Evolutionary conservation across 495 filamentous ascomycete genomes (phyloP), one percentile per base, ranked within the genome.

Genomic region (Chaetomidium leptoderma): DNA sequence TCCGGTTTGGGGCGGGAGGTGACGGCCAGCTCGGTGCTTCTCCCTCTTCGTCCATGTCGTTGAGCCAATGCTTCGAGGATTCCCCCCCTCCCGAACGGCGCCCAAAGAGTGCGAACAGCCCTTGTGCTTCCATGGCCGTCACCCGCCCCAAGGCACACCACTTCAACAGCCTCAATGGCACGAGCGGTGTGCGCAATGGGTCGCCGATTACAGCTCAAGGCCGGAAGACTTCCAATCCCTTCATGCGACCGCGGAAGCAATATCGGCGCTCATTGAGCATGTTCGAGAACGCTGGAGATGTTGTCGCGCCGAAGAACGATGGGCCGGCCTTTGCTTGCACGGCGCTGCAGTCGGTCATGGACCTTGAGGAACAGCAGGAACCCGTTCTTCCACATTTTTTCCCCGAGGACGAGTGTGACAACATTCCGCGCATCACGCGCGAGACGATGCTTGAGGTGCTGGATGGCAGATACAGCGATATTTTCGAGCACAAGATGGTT

Each of bases 241-340:
- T 83, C 53, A 78, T 82, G 70, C 86, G 92, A 48, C 88, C 90
- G 14, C 84, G 91, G 60, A 96, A 95, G 68, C 88, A 89, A 59
- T 92, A 90, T 61, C 84, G 93, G 29, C 83, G 93, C 50, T 96
- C 92, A 39, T 77, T 96, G 66, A 97, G 92, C 77, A 97, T 98
- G 93, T 97, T 92, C 73, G 93, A 97, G 70, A 83, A 87, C 66
- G 87, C 92, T 0, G 89, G 82, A 54, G 93, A 97, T 66, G 79
- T 96, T 21, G 87, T 95, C 70, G 86, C 87, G 69, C 74, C 76
- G 23, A 81, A 82, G 62, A 71, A 86, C 65, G 81, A 85, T 55
- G 80, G 79, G 40, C 71, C 45, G n/a, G 17, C 76, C 60, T 66
- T 76, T 61, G 69, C 74, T 17, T 78, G 73, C 4, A 73, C 62